Conservation (phyloP, 345 rosid species). For the Reutealis trisperma region DNA sequence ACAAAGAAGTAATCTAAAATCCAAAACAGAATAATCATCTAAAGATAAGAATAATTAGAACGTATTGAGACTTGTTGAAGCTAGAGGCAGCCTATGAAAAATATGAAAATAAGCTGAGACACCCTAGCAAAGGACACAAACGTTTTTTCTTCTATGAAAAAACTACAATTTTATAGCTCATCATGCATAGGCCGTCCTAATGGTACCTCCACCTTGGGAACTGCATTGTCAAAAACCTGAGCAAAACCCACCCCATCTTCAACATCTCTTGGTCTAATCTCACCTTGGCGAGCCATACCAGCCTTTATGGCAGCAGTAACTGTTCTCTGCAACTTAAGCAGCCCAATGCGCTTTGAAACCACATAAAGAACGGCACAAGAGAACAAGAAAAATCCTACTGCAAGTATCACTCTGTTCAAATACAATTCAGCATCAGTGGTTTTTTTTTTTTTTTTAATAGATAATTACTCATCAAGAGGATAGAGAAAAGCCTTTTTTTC, state of each 20-base stretch:
- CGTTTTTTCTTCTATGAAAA: not conserved
- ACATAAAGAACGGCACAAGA: constrained; percentile 82
- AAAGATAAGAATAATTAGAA: not conserved
- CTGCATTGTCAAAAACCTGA: constrained; percentile 43
- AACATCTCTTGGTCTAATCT: constrained; percentile 32
- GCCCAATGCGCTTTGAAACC: constrained; percentile 77
- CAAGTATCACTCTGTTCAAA: constrained; percentile 63
- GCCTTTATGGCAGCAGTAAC: constrained; percentile 79
- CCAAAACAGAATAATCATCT: not conserved
- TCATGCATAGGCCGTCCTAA: constrained; percentile 54
- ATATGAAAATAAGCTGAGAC: not conserved
- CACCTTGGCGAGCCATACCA: constrained; percentile 57
- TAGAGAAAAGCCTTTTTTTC: not conserved
- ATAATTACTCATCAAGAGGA: not conserved
- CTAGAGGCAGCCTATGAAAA: not conserved
- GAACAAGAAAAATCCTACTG: constrained; percentile 64
- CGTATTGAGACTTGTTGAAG: not conserved
- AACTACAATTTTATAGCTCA: constrained; percentile 54
- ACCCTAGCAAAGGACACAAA: not conserved
- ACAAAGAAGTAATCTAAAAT: not conserved
- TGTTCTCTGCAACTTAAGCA: constrained; percentile 70
- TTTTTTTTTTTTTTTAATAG: not conserved
- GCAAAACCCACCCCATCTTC: constrained; percentile 45
- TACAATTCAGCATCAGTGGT: constrained; percentile 20
- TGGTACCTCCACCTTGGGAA: constrained; percentile 43